phyloP scores from a whole-genome alignment of 164 flowering plant genomes.

The Chloranthus sessilifolius region DNA sequence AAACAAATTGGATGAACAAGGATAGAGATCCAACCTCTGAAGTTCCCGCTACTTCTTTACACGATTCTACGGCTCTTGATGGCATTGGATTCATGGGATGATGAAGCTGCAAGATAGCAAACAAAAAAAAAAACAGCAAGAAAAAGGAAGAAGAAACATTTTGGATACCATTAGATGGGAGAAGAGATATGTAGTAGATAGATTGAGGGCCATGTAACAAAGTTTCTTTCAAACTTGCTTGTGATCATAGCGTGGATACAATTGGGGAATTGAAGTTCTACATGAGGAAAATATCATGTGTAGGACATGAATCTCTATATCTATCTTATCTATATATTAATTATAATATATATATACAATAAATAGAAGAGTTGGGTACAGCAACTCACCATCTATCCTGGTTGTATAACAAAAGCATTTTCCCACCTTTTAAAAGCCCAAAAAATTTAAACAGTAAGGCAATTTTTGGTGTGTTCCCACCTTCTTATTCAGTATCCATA shows the following conservation, averaged over 20 bases:
- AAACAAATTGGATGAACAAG: not conserved
- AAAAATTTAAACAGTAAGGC: no score
- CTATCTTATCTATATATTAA: constrained; percentile 6
- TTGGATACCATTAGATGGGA: not conserved
- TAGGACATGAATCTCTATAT: constrained; percentile 2
- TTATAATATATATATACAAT: not conserved
- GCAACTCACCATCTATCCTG: not conserved
- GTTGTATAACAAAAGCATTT: no score
- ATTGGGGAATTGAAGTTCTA: constrained; percentile 3
- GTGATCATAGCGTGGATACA: constrained; percentile 2
- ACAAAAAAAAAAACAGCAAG: not conserved
- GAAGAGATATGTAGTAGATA: not conserved
- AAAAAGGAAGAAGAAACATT: not conserved
- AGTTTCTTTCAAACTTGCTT: not conserved
- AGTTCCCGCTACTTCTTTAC: no score
- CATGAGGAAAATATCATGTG: constrained; percentile 9
- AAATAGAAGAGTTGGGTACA: constrained; percentile 1
- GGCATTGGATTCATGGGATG: constrained; percentile 1
- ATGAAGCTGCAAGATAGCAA: not conserved
- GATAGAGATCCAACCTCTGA: constrained; percentile 3
- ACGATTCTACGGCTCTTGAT: no score
- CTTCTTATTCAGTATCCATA: constrained; percentile 4
- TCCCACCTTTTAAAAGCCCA: no score
- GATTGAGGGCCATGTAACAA: not conserved
- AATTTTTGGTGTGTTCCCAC: no score